Percentiles rank a stretch among this genome's conserved stretches.
Conservation (phyloP, 2,329 filamentous ascomycete species). For the Xylariaceae sp. region DNA sequence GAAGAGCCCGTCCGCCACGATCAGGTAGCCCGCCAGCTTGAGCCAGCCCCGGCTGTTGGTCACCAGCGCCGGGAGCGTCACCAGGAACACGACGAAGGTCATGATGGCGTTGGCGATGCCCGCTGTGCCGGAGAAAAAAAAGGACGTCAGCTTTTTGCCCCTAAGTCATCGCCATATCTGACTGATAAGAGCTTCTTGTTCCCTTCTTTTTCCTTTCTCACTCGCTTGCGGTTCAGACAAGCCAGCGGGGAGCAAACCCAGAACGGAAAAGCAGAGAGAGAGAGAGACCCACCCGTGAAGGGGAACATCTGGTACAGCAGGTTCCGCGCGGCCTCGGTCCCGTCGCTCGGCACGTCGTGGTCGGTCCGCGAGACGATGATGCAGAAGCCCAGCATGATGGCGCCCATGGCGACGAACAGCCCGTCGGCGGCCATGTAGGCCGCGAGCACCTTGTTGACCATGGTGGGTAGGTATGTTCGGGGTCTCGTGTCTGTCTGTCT, state of each 20-base stretch:
- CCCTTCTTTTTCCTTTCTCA: not conserved
- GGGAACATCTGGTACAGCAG: slow-evolving; percentile 48
- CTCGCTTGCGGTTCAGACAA: too few species aligned
- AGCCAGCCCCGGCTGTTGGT: slow-evolving; percentile 62
- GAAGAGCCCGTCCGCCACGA: slow-evolving; percentile 55
- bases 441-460: slow-evolving; percentile 49
- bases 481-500: too few species aligned
- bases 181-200: not conserved
- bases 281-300: slow-evolving; percentile 34
- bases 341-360: slow-evolving; percentile 35
- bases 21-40: slow-evolving; percentile 59
- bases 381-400: slow-evolving; percentile 48
- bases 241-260: too few species aligned
- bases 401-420: slow-evolving; percentile 46
- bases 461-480: too few species aligned
- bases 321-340: slow-evolving; percentile 41
- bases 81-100: slow-evolving; percentile 61
- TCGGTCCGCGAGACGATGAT: slow-evolving; percentile 42
- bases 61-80: slow-evolving; percentile 64
- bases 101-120: slow-evolving; percentile 66
- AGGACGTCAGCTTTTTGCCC: too few species aligned
- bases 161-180: not conserved
- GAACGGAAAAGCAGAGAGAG: too few species aligned
- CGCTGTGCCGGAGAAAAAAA: too few species aligned
- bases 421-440: slow-evolving; percentile 40